A percentile compares a stretch with the other conserved stretches of the same genome.
Evolutionary conservation across 495 filamentous ascomycete genomes (phyloP).

Genomic region (Xylaria bambusicola): DNA sequence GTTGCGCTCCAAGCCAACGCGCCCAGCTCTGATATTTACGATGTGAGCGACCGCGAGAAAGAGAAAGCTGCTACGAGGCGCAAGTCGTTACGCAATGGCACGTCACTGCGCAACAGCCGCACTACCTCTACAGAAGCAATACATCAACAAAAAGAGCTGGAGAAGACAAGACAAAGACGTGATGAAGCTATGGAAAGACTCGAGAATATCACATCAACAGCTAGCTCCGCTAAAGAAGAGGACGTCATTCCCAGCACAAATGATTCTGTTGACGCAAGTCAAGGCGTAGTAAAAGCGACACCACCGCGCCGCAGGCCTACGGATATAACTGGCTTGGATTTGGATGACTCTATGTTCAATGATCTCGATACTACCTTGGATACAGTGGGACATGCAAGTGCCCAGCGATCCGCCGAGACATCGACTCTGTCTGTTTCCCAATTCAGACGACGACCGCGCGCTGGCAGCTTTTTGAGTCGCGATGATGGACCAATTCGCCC

Average conservation of each 20-base stretch:
- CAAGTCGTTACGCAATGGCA: conserved; percentile 23
- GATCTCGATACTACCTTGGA: conserved; percentile 48
- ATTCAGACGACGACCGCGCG: conserved; percentile 48
- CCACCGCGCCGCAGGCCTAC: conserved; percentile 30
- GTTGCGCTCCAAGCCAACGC: conserved; percentile 12
- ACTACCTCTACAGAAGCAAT: conserved; percentile 11
- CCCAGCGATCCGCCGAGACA: conserved; percentile 45
- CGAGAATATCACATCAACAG: conserved; percentile 43
- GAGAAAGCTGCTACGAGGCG: conserved; percentile 31
- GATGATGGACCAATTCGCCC: conserved; percentile 49
- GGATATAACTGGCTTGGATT: conserved; percentile 47
- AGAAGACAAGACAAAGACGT: conserved; percentile 35
- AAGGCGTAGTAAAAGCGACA: conserved; percentile 32
- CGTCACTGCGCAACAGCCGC: neutral
- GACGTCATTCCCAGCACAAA: conserved; percentile 17
- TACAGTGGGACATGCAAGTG: conserved; percentile 30
- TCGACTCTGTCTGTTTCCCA: conserved; percentile 45
- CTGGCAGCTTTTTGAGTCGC: conserved; percentile 48
- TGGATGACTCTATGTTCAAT: conserved; percentile 49
- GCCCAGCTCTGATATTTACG: conserved; percentile 43
- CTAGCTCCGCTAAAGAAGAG: neutral
- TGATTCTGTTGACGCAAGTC: conserved; percentile 32
- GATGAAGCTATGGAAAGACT: conserved; percentile 43
- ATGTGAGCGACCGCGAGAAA: conserved; percentile 49
- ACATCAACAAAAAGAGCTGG: conserved; percentile 35